These are phyloP conservation scores for Mycena kentingensis DNA, from an alignment of 768 basidiomycete genomes.

Conservation along the genomic window DNA sequence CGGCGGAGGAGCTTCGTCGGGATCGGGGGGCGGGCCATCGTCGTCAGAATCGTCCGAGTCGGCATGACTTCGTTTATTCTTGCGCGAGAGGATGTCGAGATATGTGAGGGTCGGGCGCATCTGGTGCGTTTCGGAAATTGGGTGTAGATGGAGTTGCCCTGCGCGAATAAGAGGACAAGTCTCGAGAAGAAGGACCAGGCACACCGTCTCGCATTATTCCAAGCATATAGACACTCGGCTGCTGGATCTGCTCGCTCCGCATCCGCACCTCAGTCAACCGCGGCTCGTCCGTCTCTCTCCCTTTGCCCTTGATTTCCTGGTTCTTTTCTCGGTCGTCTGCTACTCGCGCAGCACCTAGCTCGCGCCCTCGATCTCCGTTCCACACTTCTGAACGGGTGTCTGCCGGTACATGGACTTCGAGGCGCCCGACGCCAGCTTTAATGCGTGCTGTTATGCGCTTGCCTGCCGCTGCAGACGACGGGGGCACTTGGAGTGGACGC, in stretches of 20 bases:
- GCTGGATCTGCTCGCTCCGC: conserved; percentile 70
- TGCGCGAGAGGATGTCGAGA: conserved; percentile 71
- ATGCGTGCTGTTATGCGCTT: conserved; percentile 76
- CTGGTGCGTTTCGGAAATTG: conserved; percentile 77
- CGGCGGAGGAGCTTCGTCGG: conserved; percentile 63
- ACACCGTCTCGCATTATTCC: conserved; percentile 74
- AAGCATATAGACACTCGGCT: conserved; percentile 70
- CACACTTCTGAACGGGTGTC: conserved; percentile 81
- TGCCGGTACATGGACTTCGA: conserved; percentile 82
- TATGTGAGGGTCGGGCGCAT: conserved; percentile 82
- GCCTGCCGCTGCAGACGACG: conserved; percentile 70
- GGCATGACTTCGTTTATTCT: conserved; percentile 51
- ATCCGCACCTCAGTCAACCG: conserved; percentile 70
- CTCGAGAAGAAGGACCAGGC: conserved; percentile 18
- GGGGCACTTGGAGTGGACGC: conserved; percentile 74
- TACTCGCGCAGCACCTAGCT: conserved; percentile 62
- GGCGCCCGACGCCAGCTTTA: conserved; percentile 60
- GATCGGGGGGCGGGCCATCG: conserved; percentile 78
- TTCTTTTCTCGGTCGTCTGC: conserved; percentile 83
- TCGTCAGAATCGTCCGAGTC: conserved; percentile 71
- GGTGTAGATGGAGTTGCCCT: conserved; percentile 79
- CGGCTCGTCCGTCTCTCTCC: conserved; percentile 55
- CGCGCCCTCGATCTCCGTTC: conserved; percentile 70
- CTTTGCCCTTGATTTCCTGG: conserved; percentile 48
- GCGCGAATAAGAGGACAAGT: conserved; percentile 1